Evolutionary conservation across 2,329 filamentous ascomycete species (phyloP), one percentile per base, ranked within the genome.

Genomic region (Cucurbitaria berberidis): DNA sequence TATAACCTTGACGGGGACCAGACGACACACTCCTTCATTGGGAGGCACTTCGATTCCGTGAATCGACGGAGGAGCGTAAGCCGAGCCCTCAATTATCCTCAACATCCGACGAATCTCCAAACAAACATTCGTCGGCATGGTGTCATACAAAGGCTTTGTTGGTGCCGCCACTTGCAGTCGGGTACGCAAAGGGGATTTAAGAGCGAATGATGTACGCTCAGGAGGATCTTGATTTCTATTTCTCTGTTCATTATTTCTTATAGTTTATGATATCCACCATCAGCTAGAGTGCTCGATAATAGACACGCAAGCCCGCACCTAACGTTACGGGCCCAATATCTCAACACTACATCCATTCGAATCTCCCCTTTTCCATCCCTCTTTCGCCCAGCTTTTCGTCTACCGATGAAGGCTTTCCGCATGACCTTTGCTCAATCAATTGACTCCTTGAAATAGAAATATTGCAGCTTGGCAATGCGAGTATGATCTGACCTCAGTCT

Each of bases 251-350:
- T 42, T 42, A 42, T 42, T 48, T 15, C 43, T 45, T 55, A 52
- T 38, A 49, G 22, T 38, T 16, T 46, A 63, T 55, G 58, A 61
- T 63, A 63, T 60, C 60, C 59, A 53, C 54, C 34, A 48, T 35
- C 41, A 41, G 46, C 39, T n/a, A 21, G 34, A 27, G 16, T 29
- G 18, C 11, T 45, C 22, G 48, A 45, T 40, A 51, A 45, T 51
- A 30, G 32, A 49, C 11, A 21, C 35, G 4, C 5, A 15, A 34
- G 30, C 15, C 13, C 13, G 4, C 30, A 34, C 30, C 30, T 8
- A 34, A 15, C 15, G 13, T 16, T 16, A 4, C 13, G 30, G 30
- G 30, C 13, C 13, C 13, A n/a, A n/a, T 34, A 10, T n/a, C 30
- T 6, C 30, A 34, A n/a, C 15, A n/a, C 16, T 13, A n/a, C 15